Conservation (phyloP, 768 basidiomycete species). For the Fomitopsis pulvina region DNA sequence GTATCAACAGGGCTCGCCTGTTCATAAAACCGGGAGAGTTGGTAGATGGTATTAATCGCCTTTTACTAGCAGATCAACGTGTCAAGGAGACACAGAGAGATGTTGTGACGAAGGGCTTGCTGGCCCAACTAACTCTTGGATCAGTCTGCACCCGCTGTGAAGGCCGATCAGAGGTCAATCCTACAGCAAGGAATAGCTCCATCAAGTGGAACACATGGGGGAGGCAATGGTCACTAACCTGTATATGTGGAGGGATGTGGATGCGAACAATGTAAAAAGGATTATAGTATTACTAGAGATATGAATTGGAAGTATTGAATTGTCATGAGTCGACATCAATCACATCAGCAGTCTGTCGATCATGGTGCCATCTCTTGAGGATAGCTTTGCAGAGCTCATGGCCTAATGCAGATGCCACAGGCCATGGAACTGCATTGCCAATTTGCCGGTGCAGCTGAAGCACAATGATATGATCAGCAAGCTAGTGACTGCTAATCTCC, state of each 20-base stretch:
- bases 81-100: conserved; percentile 41
- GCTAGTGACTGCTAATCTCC: background rate
- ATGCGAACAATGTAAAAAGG: too few relatives aligned
- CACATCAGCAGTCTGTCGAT: conserved; percentile 26
- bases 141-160: conserved; percentile 59
- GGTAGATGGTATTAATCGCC: conserved; percentile 50
- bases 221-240: conserved; percentile 49
- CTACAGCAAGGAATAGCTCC: conserved; percentile 23
- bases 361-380: conserved; percentile 42
- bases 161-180: conserved; percentile 42
- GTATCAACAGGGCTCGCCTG: conserved; percentile 58
- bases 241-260: conserved; percentile 74
- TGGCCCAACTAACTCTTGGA: conserved; percentile 30
- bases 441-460: conserved; percentile 75
- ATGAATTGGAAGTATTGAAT: background rate
- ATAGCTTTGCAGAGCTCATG: conserved; percentile 48
- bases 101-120: conserved; percentile 54
- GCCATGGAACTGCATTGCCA: conserved; percentile 75
- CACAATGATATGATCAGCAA: background rate
- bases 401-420: conserved; percentile 56
- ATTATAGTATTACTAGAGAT: too few relatives aligned
- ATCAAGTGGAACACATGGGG: conserved; percentile 59
- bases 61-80: conserved; percentile 31
- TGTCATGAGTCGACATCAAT: conserved; percentile 26
- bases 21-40: conserved; percentile 71